Evolutionary conservation across 1,139 yeast species (phyloP), one percentile per base, ranked within the genome.

Genomic region (Yamadazyma mexicana): DNA sequence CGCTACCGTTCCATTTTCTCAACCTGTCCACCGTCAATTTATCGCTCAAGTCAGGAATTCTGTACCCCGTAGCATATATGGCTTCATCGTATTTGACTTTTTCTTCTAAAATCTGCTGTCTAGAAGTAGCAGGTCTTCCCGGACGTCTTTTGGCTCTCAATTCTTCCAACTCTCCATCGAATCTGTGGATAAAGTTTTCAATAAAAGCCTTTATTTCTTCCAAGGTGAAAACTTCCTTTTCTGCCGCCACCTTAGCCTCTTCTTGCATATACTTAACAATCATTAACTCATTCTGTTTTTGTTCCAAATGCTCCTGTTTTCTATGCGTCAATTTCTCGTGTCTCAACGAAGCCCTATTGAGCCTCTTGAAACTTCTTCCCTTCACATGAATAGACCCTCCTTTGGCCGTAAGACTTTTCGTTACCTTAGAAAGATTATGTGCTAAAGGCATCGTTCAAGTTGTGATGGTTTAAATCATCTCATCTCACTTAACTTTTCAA

Each of bases 321-420:
- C 76, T 79, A 39, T 69, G 69, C 33, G 73, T 75, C 38, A 91
- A 66, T 59, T 85, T 87, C 36, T 74, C 75, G 47, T 88, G 94
- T 59, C 98, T 75, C 34, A 88, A 65, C 1, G 94, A 80, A n/a
- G 97, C 97, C 47, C 94, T 71, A 45, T 83, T 83, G 41, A 91
- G 67, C 60, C 86, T 89, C 59, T 85, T 84, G 62, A 87, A 85
- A 61, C 87, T 89, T 40, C 97, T 76, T 6, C 97, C 96, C 55
- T 83, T 84, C 30, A 95, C 89, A 59, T 91, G 98, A 50, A 91
- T 73, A 23, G 75, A 20, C 8, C 22, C 68, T 15, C 82, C 81
- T 33, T 79, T 80, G 34, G 81, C 69, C 45, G 75, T 64, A 44
- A 81, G 61, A 40, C 71, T 74, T 64, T 86, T 86, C 50, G 80